A percentile compares a stretch with the other conserved stretches of the same genome.
Evolutionary conservation across 2,329 filamentous ascomycete genomes (phyloP).

Genomic region (Coleophoma crateriformis): DNA sequence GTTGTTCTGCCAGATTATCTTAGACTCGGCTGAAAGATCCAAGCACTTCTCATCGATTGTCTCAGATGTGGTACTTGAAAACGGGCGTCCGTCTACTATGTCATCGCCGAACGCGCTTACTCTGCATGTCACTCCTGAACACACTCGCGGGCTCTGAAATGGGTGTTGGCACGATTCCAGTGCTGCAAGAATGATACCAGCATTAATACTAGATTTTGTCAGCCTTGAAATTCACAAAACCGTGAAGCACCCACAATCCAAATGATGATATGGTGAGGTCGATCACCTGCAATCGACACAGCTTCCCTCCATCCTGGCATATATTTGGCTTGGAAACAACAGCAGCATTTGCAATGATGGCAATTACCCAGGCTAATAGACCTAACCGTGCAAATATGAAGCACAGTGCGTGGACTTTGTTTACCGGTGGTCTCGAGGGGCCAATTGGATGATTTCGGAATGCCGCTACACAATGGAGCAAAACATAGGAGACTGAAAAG

Average conservation of each 20-base stretch:
- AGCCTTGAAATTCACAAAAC: slow-evolving; percentile 1
- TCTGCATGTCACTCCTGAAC: slow-evolving; percentile 8
- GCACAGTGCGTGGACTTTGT: slow-evolving; percentile 15
- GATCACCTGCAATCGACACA: slow-evolving; percentile 11
- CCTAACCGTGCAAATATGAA: slow-evolving; percentile 18
- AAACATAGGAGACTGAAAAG: slow-evolving; percentile 14
- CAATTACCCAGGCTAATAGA: slow-evolving; percentile 15
- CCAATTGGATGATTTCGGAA: slow-evolving; percentile 14
- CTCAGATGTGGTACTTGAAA: slow-evolving; percentile 3
- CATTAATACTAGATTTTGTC: slow-evolving; percentile 11
- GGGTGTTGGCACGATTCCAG: slow-evolving; percentile 20
- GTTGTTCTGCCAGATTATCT: slow-evolving; percentile 3
- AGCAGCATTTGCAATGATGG: slow-evolving; percentile 12
- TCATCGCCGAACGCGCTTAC: slow-evolving; percentile 13
- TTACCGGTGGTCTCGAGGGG: slow-evolving; percentile 10
- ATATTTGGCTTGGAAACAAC: slow-evolving; percentile 10
- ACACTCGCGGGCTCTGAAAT: slow-evolving; percentile 11
- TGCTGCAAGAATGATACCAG: slow-evolving; percentile 16
- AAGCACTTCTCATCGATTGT: background rate
- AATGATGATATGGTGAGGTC: slow-evolving; percentile 13
- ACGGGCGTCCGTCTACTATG: slow-evolving; percentile 7
- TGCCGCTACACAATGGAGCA: slow-evolving; percentile 13
- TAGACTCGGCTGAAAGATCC: background rate
- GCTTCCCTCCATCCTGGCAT: slow-evolving; percentile 5
- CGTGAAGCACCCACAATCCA: slow-evolving; percentile 13